A percentile compares a stretch with the other conserved stretches of the same genome.
These are phyloP conservation scores for Vanrija sp. DNA, from an alignment of 1,284 basidiomycete genomes.

Conservation along the genomic window DNA sequence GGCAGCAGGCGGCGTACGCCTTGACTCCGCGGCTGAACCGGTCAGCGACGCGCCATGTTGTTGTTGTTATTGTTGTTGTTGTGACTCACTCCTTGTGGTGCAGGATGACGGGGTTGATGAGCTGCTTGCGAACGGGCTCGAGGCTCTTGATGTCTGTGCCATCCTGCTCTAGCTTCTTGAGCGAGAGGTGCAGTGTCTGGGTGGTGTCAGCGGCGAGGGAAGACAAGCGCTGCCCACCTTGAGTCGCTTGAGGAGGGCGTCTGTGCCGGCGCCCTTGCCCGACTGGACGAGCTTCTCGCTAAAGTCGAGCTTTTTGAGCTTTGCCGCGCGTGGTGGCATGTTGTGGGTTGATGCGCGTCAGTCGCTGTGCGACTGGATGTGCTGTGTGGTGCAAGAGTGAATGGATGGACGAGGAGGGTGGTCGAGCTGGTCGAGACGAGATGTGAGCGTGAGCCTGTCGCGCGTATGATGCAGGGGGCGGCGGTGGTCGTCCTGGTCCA, in stretches of 20 bases:
- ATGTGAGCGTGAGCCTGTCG: not conserved
- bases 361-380: not conserved
- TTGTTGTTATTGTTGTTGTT: not conserved
- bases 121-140: constrained; percentile 65
- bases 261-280: constrained; percentile 47
- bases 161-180: constrained; percentile 85
- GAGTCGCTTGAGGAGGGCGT: constrained; percentile 77
- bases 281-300: constrained; percentile 65
- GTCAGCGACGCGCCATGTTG: not conserved
- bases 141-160: constrained; percentile 71
- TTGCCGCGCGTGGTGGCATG: constrained; percentile 16
- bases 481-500: too few species aligned
- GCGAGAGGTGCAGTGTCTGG: constrained; percentile 67
- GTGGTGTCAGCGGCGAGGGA: not conserved
- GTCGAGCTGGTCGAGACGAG: not conserved
- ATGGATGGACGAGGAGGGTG: not conserved
- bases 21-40: constrained; percentile 65
- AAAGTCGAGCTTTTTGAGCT: constrained; percentile 57
- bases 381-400: not conserved
- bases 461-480: too few species aligned
- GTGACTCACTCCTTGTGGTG: constrained; percentile 80
- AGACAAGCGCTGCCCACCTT: constrained; percentile 49
- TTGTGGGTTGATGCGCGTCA: constrained; percentile 2
- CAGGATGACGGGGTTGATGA: constrained; percentile 73
- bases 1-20: constrained; percentile 86